Evolutionary conservation across 2,329 filamentous ascomycete genomes (phyloP), one percentile per base, ranked within the genome.

Genomic region (Aspergillus pseudotamarii): DNA sequence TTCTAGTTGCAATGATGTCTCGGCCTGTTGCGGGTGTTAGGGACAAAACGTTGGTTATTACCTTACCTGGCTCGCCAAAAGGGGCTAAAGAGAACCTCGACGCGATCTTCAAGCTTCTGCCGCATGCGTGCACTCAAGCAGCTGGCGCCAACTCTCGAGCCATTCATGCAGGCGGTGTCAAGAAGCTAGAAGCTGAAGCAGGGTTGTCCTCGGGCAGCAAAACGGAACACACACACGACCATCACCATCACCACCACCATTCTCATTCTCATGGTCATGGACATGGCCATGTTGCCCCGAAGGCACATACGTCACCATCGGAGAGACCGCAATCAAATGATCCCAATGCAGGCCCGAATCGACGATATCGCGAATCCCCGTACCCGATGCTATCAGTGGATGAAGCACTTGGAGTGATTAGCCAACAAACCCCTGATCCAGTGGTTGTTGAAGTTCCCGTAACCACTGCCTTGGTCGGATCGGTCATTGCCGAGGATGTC

Each of bases 1-100:
- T 4, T 28, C 19, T 59, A 96, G 93, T 99, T 80, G 95, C 95
- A 51, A 90, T 97, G 82, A 99, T 99, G 95, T 92, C 95, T 58
- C 88, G 95, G 53, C 95, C 95, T 5, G 91, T 96, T 14, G 95
- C 95, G 26, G 95, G 95, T 3, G 89, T 96, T 3, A 85, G 95
- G 36, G 89, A 94, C 66, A 88, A 88, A 64, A 90, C 92, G 0
- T 79, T 99, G 58, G 91, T 99, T 28, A 80, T 97, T 65, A 99
- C 95, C 0, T 82, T 99, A 4, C 95, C 95, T 0, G 95, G 95
- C 1, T 98, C 94, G 0, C 95, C 95, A 0, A 98, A 98, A 76
- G 95, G 94, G 1, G 95, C 95, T 10, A 92, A 89, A 72, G 95
- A 99, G 81, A 99, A 98, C 73, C 85, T 99, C 0, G 89, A 95